phyloP scores from a whole-genome alignment of 345 rosid species.

The Eucalyptus sp. region DNA sequence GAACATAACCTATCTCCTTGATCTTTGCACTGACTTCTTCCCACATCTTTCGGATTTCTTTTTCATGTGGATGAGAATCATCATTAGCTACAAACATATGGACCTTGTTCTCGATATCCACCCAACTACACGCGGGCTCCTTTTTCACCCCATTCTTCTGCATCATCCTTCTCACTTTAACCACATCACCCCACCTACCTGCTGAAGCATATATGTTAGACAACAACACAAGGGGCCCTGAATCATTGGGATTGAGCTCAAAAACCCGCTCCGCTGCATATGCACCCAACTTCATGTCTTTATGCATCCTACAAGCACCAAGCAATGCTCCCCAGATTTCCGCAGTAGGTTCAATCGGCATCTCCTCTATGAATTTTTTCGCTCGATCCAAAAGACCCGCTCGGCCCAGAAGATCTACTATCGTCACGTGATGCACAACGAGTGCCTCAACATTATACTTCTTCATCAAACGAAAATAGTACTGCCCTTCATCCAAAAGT shows the following conservation, averaged over 20 bases:
- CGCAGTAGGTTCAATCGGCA: conserved; percentile 45
- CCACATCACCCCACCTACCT: conserved; percentile 50
- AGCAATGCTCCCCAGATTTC: conserved; percentile 57
- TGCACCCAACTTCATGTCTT: conserved; percentile 41
- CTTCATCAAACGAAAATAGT: conserved; percentile 39
- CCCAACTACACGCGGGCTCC: conserved; percentile 63
- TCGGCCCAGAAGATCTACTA: conserved; percentile 68
- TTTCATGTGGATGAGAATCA: conserved; percentile 39
- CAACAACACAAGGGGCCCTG: conserved; percentile 46
- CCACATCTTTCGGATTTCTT: conserved; percentile 38
- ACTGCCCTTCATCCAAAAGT: conserved; percentile 36
- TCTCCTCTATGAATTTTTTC: conserved; percentile 27
- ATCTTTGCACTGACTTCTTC: conserved; percentile 36
- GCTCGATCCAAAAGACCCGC: conserved; percentile 43
- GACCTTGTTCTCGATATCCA: conserved; percentile 41
- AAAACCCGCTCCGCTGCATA: conserved; percentile 45
- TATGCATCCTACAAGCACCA: conserved; percentile 64
- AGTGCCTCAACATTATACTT: conserved; percentile 24
- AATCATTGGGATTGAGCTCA: conserved; percentile 41
- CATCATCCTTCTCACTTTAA: conserved; percentile 49
- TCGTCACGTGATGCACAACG: conserved; percentile 30
- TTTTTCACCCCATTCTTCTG: conserved; percentile 39
- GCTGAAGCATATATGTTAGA: conserved; percentile 52
- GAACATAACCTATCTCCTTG: conserved; percentile 46
- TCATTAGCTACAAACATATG: conserved; percentile 59